Base-by-base conservation (phyloP, 495 filamentous ascomycete genomes). In the Pyronema domesticum region DNA sequence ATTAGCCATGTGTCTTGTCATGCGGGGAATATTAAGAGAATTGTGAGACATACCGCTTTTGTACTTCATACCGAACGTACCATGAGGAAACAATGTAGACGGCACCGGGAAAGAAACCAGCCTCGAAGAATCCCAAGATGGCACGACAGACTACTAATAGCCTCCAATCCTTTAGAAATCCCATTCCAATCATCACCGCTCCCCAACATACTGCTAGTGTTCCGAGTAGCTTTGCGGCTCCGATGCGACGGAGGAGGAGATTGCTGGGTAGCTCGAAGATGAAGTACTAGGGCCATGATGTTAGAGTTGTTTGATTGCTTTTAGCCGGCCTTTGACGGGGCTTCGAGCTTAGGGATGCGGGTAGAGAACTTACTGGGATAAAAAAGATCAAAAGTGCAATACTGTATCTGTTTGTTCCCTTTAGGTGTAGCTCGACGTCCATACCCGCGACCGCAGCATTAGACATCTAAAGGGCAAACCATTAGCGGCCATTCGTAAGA, bases 51-150 rank as follows among this genome's bases (percentile, higher is more conserved):
- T 80, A 76, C 33, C 83, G 75, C 51, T 71, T 75, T 59, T 86
- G 82, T n/a, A 75, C 76, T 61, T 80, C 76, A 55, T 80, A 76
- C 2, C 79, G 68, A 14, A 71, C 70, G 54, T 86, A 86, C 84
- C 84, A 88, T 64, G 81, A 79, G 0, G 81, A 83, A 19, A 86
- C 73, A 58, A 85, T 81, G 59, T 85, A 87, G 2, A 80, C 77
- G 17, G 81, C 76, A 11, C 80, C 84, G 1, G 84, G 83, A 62
- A 81, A 86, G 7, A 88, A 67, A 37, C 71, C 79, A 6, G 80
- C 77, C 66, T 83, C 81, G 1, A 80, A 67, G 30, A 86, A 68
- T 6, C 85, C 85, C 3, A 87, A 68, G 43, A 81, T 80, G 7
- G 85, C 58, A 3, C 84, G 75, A 6, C 79, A 72, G n/a, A 73